Percentiles rank a stretch among this genome's conserved stretches.
Conservation (phyloP, 2,329 filamentous ascomycete species). For the Phyllosticta paracitricarpa region DNA sequence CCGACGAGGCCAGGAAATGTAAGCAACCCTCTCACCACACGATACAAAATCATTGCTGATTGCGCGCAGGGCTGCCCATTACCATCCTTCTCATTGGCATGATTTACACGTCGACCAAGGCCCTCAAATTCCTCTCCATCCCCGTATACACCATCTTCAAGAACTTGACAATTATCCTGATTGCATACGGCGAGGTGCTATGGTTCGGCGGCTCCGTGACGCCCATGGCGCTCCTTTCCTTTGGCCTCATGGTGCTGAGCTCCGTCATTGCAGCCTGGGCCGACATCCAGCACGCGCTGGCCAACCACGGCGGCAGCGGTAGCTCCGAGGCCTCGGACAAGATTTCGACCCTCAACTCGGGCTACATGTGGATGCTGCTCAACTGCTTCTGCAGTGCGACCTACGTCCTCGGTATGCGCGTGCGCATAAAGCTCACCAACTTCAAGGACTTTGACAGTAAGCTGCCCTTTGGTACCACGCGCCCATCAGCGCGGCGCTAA, state of each 20-base stretch:
- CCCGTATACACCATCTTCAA: conserved; percentile 99
- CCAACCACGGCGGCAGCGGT: conserved; percentile 44
- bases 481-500: conserved; percentile 9
- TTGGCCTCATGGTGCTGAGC: conserved; percentile 92
- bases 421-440: conserved; percentile 98
- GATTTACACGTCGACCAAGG: conserved; percentile 97
- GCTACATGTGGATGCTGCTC: conserved; percentile 95
- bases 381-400: conserved; percentile 92
- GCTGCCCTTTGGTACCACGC: conserved; percentile 31
- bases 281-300: conserved; percentile 78
- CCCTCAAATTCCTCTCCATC: conserved; percentile 90
- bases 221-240: conserved; percentile 78
- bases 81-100: conserved; percentile 93
- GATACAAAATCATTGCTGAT: conserved; percentile 11
- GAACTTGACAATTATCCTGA: conserved; percentile 97
- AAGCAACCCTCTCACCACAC: conserved; percentile 26
- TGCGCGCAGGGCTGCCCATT: conserved; percentile 77
- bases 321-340: conserved; percentile 56
- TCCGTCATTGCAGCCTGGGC: conserved; percentile 95
- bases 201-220: conserved; percentile 96
- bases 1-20: conserved; percentile 89
- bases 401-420: conserved; percentile 88
- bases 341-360: conserved; percentile 82
- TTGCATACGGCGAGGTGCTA: conserved; percentile 94
- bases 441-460: conserved; percentile 99